phyloP scores from a whole-genome alignment of 169 alveolate species.

The Perkinsus chesapeaki region DNA sequence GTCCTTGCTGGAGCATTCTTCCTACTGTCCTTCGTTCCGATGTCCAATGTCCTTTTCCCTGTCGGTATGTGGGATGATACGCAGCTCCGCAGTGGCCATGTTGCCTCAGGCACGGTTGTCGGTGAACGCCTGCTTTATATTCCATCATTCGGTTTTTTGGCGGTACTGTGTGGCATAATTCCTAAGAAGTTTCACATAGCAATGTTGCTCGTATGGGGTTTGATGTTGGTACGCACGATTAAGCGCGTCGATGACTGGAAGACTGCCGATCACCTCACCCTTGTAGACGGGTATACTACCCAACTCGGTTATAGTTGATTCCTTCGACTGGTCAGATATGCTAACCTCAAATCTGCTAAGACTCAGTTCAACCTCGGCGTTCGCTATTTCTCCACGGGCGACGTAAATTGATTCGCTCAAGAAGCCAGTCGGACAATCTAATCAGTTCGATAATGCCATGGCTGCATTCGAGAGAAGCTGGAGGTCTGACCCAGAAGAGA shows the following conservation, averaged over 20 bases:
- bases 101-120: conserved; percentile 11
- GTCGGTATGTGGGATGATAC: background rate
- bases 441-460: conserved; percentile 15
- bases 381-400: background rate
- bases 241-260: background rate
- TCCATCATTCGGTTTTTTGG: conserved; percentile 23
- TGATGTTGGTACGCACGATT: background rate
- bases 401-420: background rate
- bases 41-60: conserved; percentile 30
- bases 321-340: background rate
- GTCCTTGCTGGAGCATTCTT: background rate
- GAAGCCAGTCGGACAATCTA: background rate
- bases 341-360: background rate
- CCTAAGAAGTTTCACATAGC: background rate
- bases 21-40: conserved; percentile 22
- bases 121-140: conserved; percentile 32
- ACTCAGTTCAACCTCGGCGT: conserved; percentile 11
- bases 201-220: background rate
- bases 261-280: background rate
- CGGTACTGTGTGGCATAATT: background rate
- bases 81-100: background rate
- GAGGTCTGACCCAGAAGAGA: conserved; percentile 18
- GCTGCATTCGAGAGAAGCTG: background rate
- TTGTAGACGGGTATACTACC: background rate
- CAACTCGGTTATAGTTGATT: background rate